Evolutionary conservation across 441 rosid genomes (phyloP).

Genomic region (Pelargonium australe): DNA sequence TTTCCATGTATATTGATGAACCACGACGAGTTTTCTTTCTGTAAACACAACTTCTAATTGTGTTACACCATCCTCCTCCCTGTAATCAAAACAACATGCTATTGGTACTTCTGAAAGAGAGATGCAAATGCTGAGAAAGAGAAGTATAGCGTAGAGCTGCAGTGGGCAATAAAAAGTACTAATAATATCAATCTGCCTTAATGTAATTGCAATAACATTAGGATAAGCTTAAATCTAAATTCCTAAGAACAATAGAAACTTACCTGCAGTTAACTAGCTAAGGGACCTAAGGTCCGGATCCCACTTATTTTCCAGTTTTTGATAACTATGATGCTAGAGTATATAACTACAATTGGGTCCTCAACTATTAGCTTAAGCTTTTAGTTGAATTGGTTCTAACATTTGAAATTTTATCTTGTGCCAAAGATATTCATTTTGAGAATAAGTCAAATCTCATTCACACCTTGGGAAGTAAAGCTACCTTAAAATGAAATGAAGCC

Average conservation of each 20-base stretch:
- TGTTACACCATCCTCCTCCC: slow-evolving; percentile 88
- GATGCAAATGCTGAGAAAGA: not conserved
- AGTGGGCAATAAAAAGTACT: not conserved
- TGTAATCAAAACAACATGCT: slow-evolving; percentile 17
- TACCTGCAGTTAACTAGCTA: not conserved
- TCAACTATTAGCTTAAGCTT: too few relatives aligned
- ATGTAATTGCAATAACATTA: not conserved
- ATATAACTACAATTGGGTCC: too few relatives aligned
- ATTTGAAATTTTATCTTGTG: too few relatives aligned
- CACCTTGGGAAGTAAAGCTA: too few relatives aligned
- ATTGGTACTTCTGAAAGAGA: slow-evolving; percentile 5
- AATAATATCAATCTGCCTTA: not conserved
- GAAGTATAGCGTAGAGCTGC: not conserved
- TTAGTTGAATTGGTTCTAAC: too few relatives aligned
- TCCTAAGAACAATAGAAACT: not conserved
- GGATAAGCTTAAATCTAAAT: not conserved
- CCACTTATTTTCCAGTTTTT: not conserved
- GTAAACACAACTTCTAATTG: slow-evolving; percentile 42
- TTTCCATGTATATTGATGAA: slow-evolving; percentile 63
- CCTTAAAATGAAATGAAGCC: too few relatives aligned
- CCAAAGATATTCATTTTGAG: too few relatives aligned
- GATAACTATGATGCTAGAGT: not conserved
- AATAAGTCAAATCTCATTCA: too few relatives aligned
- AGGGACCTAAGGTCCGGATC: not conserved
- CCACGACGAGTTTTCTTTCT: slow-evolving; percentile 71